Percentiles rank a stretch among this genome's conserved stretches.
These are phyloP conservation scores for Jamesozyma rosinii DNA, from an alignment of 805 yeast species.

Conservation along the genomic window DNA sequence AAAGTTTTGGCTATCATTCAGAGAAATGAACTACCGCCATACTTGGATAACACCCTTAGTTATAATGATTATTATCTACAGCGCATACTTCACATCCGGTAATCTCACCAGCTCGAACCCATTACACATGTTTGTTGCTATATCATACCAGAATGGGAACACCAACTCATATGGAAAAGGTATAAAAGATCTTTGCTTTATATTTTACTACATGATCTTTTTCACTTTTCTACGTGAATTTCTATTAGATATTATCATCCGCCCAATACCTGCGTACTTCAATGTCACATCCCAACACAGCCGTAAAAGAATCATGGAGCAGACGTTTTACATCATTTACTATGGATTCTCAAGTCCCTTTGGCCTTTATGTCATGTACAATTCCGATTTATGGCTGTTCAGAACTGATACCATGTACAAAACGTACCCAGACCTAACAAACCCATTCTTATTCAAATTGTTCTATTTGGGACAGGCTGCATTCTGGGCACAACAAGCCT, in stretches of 20 bases:
- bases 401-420: conserved; percentile 73
- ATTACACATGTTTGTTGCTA: conserved; percentile 51
- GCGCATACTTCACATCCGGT: conserved; percentile 45
- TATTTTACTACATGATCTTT: conserved; percentile 69
- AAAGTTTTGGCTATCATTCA: conserved; percentile 49
- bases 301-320: conserved; percentile 82
- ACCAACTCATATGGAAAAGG: conserved; percentile 80
- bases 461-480: conserved; percentile 91
- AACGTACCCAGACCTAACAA: conserved; percentile 74
- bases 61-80: conserved; percentile 35
- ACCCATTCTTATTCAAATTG: conserved; percentile 59
- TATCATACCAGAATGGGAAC: conserved; percentile 55
- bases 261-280: conserved; percentile 58
- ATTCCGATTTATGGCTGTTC: conserved; percentile 82
- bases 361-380: conserved; percentile 82
- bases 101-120: conserved; percentile 52
- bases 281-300: conserved; percentile 37
- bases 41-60: conserved; percentile 68
- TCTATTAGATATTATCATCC: conserved; percentile 68
- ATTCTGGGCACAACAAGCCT: conserved; percentile 94
- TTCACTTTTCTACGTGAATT: conserved; percentile 90
- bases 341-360: conserved; percentile 74
- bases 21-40: conserved; percentile 35
- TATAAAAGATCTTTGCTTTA: conserved; percentile 67
- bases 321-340: conserved; percentile 74